phyloP scores from a whole-genome alignment of 192 early-diverging fungal species.

The Backusella psychrophila region DNA sequence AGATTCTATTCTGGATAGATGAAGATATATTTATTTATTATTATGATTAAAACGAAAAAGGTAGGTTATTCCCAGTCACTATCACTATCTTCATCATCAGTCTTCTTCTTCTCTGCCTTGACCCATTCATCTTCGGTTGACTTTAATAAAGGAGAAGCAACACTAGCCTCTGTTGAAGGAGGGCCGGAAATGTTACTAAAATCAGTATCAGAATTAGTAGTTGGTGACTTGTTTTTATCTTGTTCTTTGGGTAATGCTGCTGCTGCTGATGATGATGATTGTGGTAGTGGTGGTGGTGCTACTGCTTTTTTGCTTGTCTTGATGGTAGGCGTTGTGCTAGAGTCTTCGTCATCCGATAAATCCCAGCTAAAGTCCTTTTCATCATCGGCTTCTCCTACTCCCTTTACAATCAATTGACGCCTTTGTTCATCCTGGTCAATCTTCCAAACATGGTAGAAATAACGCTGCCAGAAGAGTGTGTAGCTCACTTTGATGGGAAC shows the following conservation, averaged over 20 bases:
- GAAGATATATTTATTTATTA: no score
- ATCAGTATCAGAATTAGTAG: constrained; percentile 17
- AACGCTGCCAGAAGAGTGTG: constrained; percentile 49
- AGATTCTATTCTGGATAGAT: no score
- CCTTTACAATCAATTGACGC: constrained; percentile 29
- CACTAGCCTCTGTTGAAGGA: constrained; percentile 25
- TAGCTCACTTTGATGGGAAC: constrained; percentile 49
- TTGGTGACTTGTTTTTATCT: not conserved
- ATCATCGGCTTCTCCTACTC: constrained; percentile 8
- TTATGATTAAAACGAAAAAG: no score
- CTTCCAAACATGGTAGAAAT: constrained; percentile 47
- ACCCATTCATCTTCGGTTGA: constrained; percentile 25
- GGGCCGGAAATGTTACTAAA: constrained; percentile 30
- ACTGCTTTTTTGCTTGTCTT: not conserved
- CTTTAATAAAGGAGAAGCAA: constrained; percentile 20
- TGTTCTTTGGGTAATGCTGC: not conserved
- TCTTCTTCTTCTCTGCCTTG: constrained; percentile 20
- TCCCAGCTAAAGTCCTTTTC: constrained; percentile 37
- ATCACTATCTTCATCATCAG: constrained; percentile 22
- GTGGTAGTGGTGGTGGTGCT: not conserved
- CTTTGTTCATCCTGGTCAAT: constrained; percentile 56
- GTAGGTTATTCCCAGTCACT: constrained; percentile 34
- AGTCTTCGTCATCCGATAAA: constrained; percentile 34
- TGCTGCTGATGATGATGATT: not conserved
- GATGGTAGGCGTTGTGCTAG: not conserved